Evolutionary conservation across 2,329 filamentous ascomycete species (phyloP).

Genomic region (Xylariaceae sp.): DNA sequence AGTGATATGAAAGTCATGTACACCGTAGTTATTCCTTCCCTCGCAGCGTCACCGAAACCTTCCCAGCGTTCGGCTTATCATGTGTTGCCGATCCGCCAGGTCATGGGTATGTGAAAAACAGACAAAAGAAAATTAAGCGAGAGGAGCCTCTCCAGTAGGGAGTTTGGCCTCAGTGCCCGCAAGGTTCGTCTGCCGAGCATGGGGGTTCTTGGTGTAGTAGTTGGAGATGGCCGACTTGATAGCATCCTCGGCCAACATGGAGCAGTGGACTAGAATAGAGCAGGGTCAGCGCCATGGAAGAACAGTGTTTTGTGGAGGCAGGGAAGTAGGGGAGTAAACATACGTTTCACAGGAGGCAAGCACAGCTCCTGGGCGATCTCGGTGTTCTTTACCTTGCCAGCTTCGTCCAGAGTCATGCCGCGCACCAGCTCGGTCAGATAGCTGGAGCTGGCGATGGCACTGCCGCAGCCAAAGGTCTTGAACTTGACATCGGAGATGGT

Average conservation of each 20-base stretch:
- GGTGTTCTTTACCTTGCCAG: conserved; percentile 88
- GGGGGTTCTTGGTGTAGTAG: conserved; percentile 88
- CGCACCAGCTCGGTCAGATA: conserved; percentile 93
- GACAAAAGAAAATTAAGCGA: too few relatives aligned
- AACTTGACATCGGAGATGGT: conserved; percentile 78
- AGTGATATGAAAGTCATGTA: too few relatives aligned
- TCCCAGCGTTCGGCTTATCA: too few relatives aligned
- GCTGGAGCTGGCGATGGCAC: conserved; percentile 86
- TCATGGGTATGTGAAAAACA: too few relatives aligned
- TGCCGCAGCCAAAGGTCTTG: conserved; percentile 80
- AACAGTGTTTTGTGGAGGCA: too few relatives aligned
- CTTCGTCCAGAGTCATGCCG: conserved; percentile 95
- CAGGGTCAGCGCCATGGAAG: conserved; percentile 33
- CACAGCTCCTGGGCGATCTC: conserved; percentile 96
- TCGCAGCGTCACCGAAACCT: too few relatives aligned
- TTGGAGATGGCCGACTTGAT: conserved; percentile 90
- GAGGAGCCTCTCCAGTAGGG: conserved; percentile 46
- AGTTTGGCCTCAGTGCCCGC: conserved; percentile 69
- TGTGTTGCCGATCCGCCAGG: too few relatives aligned
- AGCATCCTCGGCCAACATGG: conserved; percentile 86
- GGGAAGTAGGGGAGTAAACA: conserved; percentile 30
- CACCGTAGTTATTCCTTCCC: too few relatives aligned
- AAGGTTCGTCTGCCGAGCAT: conserved; percentile 68
- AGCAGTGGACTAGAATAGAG: conserved; percentile 65
- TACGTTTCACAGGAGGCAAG: conserved; percentile 72